Percentiles rank a stretch among this genome's conserved stretches.
These are phyloP conservation scores for Fusarium sublunatum DNA, from an alignment of 2,329 filamentous ascomycete genomes.

Conservation along the genomic window DNA sequence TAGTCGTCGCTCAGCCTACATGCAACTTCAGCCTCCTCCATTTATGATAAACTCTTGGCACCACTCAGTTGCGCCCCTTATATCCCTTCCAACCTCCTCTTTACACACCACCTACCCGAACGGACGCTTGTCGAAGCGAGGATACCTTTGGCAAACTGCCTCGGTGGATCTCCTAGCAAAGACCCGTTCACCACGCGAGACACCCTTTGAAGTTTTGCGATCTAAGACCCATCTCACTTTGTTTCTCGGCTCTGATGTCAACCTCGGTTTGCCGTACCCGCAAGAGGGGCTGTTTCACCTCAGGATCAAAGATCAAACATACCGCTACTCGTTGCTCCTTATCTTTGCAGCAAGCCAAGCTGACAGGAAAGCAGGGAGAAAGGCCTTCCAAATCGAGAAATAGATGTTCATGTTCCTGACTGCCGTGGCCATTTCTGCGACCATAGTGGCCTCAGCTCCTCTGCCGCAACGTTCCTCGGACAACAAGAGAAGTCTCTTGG, in stretches of 20 bases:
- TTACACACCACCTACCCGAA: not conserved
- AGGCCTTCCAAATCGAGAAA: not conserved
- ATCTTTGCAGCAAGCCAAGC: conserved; percentile 3
- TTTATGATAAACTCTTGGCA: conserved; percentile 10
- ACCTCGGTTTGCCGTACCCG: not conserved
- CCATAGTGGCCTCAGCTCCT: not conserved
- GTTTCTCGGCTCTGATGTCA: conserved; percentile 5
- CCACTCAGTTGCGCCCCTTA: not conserved
- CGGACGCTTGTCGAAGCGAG: not conserved
- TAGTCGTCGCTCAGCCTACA: conserved; percentile 6
- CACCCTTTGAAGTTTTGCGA: conserved; percentile 19
- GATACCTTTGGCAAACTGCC: conserved; percentile 6
- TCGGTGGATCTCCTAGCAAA: not conserved
- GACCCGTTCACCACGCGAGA: conserved; percentile 33
- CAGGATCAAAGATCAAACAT: conserved; percentile 9
- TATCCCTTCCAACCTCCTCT: conserved; percentile 7
- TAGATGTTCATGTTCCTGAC: not conserved
- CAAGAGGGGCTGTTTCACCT: conserved; percentile 5
- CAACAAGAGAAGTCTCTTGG: not conserved
- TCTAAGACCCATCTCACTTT: conserved; percentile 7
- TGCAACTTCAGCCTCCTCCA: conserved; percentile 22
- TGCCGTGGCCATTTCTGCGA: not conserved
- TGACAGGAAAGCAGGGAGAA: not conserved
- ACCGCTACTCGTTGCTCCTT: conserved; percentile 1
- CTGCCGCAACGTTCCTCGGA: not conserved